phyloP scores from a whole-genome alignment of 2,329 filamentous ascomycete species.

The Thelonectria blattea region DNA sequence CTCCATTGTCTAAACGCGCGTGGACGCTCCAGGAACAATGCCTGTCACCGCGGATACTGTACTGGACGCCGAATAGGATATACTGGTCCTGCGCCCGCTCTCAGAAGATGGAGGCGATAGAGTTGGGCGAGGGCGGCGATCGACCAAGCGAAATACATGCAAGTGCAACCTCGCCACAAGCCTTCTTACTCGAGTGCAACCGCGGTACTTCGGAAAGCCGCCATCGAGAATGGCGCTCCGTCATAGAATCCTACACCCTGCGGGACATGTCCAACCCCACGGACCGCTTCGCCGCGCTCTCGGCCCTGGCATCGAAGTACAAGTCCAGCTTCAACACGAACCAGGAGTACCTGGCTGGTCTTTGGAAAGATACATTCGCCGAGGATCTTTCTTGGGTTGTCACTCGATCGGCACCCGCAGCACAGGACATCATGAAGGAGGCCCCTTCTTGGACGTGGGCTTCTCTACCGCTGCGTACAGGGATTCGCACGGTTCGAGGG shows the following conservation, averaged over 20 bases:
- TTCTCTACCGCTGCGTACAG: conserved; percentile 3
- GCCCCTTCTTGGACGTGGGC: conserved; percentile 11
- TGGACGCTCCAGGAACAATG: conserved; percentile 12
- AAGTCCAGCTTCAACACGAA: background rate
- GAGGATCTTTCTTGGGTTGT: conserved; percentile 6
- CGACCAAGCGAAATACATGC: background rate
- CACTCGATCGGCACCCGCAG: background rate
- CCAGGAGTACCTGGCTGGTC: conserved; percentile 6
- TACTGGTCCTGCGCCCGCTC: conserved; percentile 10
- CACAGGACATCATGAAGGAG: background rate
- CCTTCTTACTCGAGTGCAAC: conserved; percentile 8
- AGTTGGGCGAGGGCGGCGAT: background rate
- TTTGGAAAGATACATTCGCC: conserved; percentile 1
- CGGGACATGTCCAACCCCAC: conserved; percentile 8
- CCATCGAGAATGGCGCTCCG: conserved; percentile 5
- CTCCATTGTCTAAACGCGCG: conserved; percentile 1
- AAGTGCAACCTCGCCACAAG: background rate
- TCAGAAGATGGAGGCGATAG: background rate
- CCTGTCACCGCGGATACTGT: conserved; percentile 7
- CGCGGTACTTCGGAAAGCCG: conserved; percentile 4
- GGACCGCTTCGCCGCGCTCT: conserved; percentile 7
- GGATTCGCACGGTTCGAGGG: background rate
- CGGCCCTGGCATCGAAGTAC: conserved; percentile 5
- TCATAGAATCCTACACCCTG: conserved; percentile 11
- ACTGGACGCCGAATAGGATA: conserved; percentile 10